These are phyloP conservation scores for Serendipita sp. DNA, from an alignment of 768 basidiomycete genomes.

Conservation along the genomic window DNA sequence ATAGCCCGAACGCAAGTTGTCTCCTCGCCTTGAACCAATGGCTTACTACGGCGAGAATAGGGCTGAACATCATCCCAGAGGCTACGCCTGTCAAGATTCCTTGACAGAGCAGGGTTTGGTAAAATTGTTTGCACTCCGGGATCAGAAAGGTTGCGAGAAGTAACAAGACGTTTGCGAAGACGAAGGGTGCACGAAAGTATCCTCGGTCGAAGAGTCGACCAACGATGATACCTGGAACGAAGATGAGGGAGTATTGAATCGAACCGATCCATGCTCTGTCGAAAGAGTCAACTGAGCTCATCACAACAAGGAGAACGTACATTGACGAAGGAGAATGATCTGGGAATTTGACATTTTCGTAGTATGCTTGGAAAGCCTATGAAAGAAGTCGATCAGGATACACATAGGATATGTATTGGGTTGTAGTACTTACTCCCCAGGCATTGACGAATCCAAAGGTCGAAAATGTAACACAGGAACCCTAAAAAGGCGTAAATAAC, in stretches of 20 bases:
- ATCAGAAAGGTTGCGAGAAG: slow-evolving; percentile 37
- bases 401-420: no score
- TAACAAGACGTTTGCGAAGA: background rate
- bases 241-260: slow-evolving; percentile 15
- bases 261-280: slow-evolving; percentile 68
- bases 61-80: slow-evolving; percentile 15
- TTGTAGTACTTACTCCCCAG: slow-evolving; percentile 9
- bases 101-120: slow-evolving; percentile 66
- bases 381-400: no score
- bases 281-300: background rate
- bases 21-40: slow-evolving; percentile 14
- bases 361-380: slow-evolving; percentile 47
- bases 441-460: slow-evolving; percentile 8
- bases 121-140: slow-evolving; percentile 54
- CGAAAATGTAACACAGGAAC: background rate
- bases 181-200: slow-evolving; percentile 30
- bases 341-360: slow-evolving; percentile 37
- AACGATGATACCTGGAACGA: slow-evolving; percentile 31
- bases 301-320: slow-evolving; percentile 21
- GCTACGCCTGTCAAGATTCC: slow-evolving; percentile 47
- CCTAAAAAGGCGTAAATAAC: background rate
- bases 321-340: slow-evolving; percentile 42
- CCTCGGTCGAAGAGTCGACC: slow-evolving; percentile 65
- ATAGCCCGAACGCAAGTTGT: slow-evolving; percentile 9
- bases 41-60: slow-evolving; percentile 12